Percentiles rank a stretch among this genome's conserved stretches.
Conservation (phyloP, 176 grass and related monocot species). For the Dactylis glomerata region DNA sequence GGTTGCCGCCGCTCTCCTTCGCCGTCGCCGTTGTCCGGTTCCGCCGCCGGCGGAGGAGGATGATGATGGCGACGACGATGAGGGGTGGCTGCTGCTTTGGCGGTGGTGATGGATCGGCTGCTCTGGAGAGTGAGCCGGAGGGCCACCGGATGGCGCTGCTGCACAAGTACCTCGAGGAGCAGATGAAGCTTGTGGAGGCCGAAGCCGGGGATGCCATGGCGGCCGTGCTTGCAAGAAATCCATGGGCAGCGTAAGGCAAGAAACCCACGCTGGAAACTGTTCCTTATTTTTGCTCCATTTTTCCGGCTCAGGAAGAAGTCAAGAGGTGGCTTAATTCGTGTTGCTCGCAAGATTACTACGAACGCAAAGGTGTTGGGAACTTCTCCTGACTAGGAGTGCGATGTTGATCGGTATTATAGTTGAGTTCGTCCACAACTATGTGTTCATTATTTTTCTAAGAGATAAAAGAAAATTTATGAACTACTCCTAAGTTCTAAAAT, state of each 20-base stretch:
- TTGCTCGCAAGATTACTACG: neutral
- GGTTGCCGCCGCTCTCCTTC: conserved; percentile 50
- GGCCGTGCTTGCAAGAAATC: neutral
- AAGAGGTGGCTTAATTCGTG: neutral
- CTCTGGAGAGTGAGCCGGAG: neutral
- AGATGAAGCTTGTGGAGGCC: conserved; percentile 57
- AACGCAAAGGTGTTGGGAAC: neutral
- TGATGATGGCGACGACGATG: neutral
- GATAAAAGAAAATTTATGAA: no score
- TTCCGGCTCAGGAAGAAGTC: neutral
- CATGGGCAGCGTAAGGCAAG: neutral
- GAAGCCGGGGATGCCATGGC: neutral
- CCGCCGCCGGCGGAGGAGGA: conserved; percentile 14
- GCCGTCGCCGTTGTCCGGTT: conserved; percentile 28
- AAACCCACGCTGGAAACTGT: neutral
- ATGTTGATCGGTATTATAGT: neutral
- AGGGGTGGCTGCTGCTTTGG: neutral
- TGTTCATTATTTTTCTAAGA: neutral
- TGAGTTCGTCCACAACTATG: neutral
- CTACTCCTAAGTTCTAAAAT: no score
- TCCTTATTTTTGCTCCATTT: neutral
- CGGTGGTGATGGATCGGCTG: neutral
- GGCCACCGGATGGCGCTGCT: conserved; percentile 25
- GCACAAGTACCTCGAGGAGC: conserved; percentile 66
- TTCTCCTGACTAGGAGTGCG: neutral